phyloP scores from a whole-genome alignment of 176 grass and related monocot genomes.

The Raddia distichophylla region DNA sequence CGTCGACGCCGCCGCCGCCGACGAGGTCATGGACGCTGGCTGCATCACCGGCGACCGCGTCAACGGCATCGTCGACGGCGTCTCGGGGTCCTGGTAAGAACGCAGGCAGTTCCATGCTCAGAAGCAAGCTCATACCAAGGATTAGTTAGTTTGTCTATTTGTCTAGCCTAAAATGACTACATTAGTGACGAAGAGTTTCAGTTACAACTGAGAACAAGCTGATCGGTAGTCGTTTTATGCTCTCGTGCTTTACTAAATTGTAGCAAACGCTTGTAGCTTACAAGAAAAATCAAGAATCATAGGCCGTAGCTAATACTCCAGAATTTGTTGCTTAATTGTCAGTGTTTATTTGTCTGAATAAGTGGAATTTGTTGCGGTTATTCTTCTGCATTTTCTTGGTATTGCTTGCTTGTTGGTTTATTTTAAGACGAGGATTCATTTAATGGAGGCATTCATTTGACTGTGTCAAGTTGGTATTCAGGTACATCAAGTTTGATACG shows the following conservation, averaged over 20 bases:
- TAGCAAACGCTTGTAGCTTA: neutral
- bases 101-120: neutral
- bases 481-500: constrained; percentile 98
- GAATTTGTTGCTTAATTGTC: neutral
- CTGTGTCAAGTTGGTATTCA: constrained; percentile 57
- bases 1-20: constrained; percentile 58
- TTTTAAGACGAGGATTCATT: neutral
- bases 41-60: constrained; percentile 84
- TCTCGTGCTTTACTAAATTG: neutral
- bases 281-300: neutral
- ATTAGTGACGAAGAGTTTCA: neutral
- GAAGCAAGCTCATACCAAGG: neutral
- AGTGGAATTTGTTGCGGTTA: neutral
- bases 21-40: constrained; percentile 64
- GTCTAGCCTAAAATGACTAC: neutral
- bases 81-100: constrained; percentile 69
- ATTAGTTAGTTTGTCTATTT: constrained; percentile 17
- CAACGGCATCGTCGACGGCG: constrained; percentile 90
- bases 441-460: constrained; percentile 51
- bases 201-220: neutral
- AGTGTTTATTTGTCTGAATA: neutral
- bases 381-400: constrained; percentile 18
- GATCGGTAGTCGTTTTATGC: neutral
- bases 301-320: neutral
- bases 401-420: neutral